Evolutionary conservation across 1,139 yeast genomes (phyloP).

Genomic region (Nematodospora anomalae): DNA sequence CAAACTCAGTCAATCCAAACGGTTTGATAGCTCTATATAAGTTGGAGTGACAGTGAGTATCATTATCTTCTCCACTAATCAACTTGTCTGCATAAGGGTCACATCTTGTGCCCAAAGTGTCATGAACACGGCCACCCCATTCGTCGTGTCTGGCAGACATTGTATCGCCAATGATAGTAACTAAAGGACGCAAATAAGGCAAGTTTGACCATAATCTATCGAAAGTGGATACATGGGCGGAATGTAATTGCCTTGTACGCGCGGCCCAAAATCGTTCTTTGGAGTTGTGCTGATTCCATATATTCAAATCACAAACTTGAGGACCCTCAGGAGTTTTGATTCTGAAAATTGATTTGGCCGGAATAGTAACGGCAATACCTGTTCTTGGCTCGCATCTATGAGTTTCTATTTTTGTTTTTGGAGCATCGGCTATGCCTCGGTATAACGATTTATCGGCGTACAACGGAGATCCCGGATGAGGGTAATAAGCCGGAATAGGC

Average conservation of each 20-base stretch:
- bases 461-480: constrained; percentile 53
- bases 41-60: constrained; percentile 67
- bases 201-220: constrained; percentile 66
- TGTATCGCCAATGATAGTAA: constrained; percentile 63
- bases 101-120: constrained; percentile 65
- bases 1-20: constrained; percentile 60
- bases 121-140: constrained; percentile 68
- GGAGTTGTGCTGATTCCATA: constrained; percentile 62
- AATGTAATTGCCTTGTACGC: constrained; percentile 63
- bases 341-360: constrained; percentile 58
- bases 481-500: constrained; percentile 59
- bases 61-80: constrained; percentile 63
- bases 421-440: constrained; percentile 42
- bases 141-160: constrained; percentile 57
- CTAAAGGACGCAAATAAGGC: constrained; percentile 63
- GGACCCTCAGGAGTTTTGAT: constrained; percentile 68
- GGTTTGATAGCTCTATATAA: constrained; percentile 59
- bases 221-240: constrained; percentile 62
- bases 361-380: constrained; percentile 61
- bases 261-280: constrained; percentile 71
- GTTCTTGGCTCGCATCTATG: constrained; percentile 52
- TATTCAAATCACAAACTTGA: constrained; percentile 67
- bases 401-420: constrained; percentile 35
- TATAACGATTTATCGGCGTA: constrained; percentile 52
- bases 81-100: constrained; percentile 68